These are phyloP conservation scores for Pythium aquatile DNA, from an alignment of 352 stramenopile species.

Conservation along the genomic window DNA sequence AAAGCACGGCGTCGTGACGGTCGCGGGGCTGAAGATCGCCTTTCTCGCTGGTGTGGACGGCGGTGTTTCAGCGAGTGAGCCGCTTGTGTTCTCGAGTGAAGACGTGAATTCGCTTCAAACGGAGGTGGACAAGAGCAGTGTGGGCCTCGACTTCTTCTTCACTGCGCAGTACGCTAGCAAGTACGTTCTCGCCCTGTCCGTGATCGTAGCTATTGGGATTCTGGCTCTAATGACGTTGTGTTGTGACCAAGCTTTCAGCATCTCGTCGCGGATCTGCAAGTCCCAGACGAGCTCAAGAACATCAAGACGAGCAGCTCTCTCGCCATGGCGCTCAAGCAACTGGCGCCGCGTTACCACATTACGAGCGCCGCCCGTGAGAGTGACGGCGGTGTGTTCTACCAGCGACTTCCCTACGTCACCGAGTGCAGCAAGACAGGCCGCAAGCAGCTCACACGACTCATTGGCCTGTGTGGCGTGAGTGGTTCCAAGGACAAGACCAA, in stretches of 20 bases:
- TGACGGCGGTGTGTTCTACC: constrained; percentile 68
- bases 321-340: constrained; percentile 35
- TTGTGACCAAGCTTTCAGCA: too few relatives aligned
- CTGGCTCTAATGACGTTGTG: not conserved
- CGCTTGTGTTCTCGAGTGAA: constrained; percentile 3
- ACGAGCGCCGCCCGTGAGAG: constrained; percentile 31
- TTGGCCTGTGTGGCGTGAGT: constrained; percentile 61
- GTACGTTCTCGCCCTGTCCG: constrained; percentile 24
- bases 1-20: constrained; percentile 33
- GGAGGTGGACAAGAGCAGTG: constrained; percentile 17
- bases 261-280: constrained; percentile 56
- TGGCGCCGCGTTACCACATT: constrained; percentile 77
- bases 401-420: constrained; percentile 78
- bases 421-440: constrained; percentile 37
- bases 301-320: constrained; percentile 32
- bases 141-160: constrained; percentile 62
- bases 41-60: constrained; percentile 23
- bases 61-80: not conserved
- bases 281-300: constrained; percentile 46
- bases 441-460: constrained; percentile 71
- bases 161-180: constrained; percentile 46
- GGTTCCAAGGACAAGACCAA: constrained; percentile 65
- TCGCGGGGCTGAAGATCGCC: constrained; percentile 31
- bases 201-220: not conserved
- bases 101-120: constrained; percentile 24